These are phyloP conservation scores for Cyphellophora europaea DNA, from an alignment of 2,329 filamentous ascomycete genomes.

Conservation along the genomic window DNA sequence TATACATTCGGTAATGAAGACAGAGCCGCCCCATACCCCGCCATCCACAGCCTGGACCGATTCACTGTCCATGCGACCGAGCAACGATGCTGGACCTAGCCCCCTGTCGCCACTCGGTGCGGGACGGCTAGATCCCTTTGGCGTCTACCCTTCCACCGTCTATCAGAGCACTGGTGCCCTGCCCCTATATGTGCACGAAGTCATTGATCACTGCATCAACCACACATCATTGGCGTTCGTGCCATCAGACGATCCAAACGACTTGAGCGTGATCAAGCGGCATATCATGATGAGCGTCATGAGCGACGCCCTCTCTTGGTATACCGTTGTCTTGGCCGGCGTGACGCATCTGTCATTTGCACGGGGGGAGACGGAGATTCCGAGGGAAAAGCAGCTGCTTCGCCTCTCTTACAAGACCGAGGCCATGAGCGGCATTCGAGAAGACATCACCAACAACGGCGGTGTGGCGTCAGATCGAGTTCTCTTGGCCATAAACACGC, in stretches of 20 bases:
- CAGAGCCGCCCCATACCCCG: conserved; percentile 9
- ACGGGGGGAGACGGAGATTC: not conserved
- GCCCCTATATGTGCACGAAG: not conserved
- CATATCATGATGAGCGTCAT: not conserved
- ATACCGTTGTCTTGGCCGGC: conserved; percentile 7
- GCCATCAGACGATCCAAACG: not conserved
- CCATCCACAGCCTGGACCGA: conserved; percentile 16
- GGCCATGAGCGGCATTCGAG: conserved; percentile 5
- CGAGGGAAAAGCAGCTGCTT: conserved; percentile 1
- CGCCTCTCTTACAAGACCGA: conserved; percentile 7
- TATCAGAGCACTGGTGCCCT: not conserved
- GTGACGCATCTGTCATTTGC: conserved; percentile 6
- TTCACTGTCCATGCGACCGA: not conserved
- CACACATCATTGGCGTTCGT: conserved; percentile 1
- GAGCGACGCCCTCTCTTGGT: not conserved
- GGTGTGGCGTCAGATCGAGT: conserved; percentile 6
- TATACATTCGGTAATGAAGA: not conserved
- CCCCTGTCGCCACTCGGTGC: not conserved
- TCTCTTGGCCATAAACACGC: conserved; percentile 7
- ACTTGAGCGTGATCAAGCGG: not conserved
- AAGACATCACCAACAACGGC: conserved; percentile 4
- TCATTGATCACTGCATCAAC: not conserved
- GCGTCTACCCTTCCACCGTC: not conserved
- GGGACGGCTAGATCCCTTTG: not conserved
- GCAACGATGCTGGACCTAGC: not conserved